Base-by-base conservation (phyloP, 2,329 filamentous ascomycete genomes). In the Neopestalotiopsis rosae region DNA sequence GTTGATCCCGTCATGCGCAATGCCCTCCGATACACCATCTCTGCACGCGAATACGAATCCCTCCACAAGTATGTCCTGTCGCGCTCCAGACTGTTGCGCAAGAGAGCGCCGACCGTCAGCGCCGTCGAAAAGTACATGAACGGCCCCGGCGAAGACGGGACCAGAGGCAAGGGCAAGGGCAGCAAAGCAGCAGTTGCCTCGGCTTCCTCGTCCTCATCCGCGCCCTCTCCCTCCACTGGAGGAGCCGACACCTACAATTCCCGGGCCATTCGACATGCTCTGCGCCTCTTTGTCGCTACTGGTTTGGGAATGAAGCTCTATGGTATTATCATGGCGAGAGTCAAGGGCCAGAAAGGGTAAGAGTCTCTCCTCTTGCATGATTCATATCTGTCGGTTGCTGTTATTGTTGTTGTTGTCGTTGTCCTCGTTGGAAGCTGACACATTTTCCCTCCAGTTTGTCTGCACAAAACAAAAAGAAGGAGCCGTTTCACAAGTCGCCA, bases 51-150 rank as follows among this genome's bases (percentile, higher is more conserved):
- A 80, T 98, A 98, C 81, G 91, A 93, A 73, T 84, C 91, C 1
- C 88, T 98, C 20, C 94, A 97, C 80, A 91, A 92, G 76, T 94
- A 95, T 77, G 87, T 97, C 66, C 86, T 96, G 65, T 94, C 93
- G 70, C 90, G 91, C 61, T 91, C 93, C 59, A 85, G 85, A 66
- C 78, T 87, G 6, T 80, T 92, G 45, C 85, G 85, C 66, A 83
- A 84, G 71, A 83, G 85, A 34, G 84, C 87, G 6, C 89, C 89
- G 1, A 86, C 83, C 17, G 87, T 89, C 13, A 84, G 84, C 59
- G 82, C 84, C 45, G 87, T 91, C 52, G 86, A 83, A 80, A 87
- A 75, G 80, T 92, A 76, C 81, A 88, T 82, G 74, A 79, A 83
- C 61, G 86, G 85, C 71, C 71, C 73, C 28, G 70, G 58, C 42